These are phyloP conservation scores for Penicillium canescens DNA, from an alignment of 495 filamentous ascomycete genomes.

Conservation along the genomic window DNA sequence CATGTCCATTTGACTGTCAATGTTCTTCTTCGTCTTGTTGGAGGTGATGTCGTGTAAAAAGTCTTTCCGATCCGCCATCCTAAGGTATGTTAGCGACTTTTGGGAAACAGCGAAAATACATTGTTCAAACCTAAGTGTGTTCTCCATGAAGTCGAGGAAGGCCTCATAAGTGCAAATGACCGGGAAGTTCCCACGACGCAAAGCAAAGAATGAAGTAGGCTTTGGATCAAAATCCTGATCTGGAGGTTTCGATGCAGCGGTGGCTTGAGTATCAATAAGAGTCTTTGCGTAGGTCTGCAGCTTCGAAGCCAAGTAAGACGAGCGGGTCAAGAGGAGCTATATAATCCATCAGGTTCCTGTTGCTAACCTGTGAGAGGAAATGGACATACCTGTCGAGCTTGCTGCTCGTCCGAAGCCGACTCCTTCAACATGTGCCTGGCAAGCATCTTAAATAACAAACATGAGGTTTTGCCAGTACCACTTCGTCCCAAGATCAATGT, in stretches of 20 bases:
- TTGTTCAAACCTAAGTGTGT: constrained; percentile 11
- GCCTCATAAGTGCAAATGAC: constrained; percentile 43
- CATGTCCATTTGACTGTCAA: background rate
- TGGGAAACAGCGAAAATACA: background rate
- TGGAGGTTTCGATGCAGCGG: background rate
- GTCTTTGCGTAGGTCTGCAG: constrained; percentile 28
- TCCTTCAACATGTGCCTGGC: constrained; percentile 23
- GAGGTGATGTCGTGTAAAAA: constrained; percentile 1
- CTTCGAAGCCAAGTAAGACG: constrained; percentile 33
- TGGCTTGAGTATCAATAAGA: constrained; percentile 26
- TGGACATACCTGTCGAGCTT: constrained; percentile 31
- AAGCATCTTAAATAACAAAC: constrained; percentile 41
- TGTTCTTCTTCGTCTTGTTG: background rate
- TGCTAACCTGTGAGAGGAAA: background rate
- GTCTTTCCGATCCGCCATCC: constrained; percentile 14
- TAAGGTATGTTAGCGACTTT: background rate
- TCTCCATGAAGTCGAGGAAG: constrained; percentile 37
- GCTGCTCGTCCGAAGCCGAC: background rate
- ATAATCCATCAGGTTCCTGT: background rate
- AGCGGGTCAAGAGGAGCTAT: constrained; percentile 44
- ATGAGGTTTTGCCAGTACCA: constrained; percentile 49
- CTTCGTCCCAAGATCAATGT: constrained; percentile 45
- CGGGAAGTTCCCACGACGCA: constrained; percentile 35
- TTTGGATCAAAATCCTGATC: background rate
- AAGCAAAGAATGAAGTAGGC: constrained; percentile 17